Evolutionary conservation across 805 yeast species (phyloP), one percentile per base, ranked within the genome.

Genomic region (Wickerhamomyces sydowiorum): DNA sequence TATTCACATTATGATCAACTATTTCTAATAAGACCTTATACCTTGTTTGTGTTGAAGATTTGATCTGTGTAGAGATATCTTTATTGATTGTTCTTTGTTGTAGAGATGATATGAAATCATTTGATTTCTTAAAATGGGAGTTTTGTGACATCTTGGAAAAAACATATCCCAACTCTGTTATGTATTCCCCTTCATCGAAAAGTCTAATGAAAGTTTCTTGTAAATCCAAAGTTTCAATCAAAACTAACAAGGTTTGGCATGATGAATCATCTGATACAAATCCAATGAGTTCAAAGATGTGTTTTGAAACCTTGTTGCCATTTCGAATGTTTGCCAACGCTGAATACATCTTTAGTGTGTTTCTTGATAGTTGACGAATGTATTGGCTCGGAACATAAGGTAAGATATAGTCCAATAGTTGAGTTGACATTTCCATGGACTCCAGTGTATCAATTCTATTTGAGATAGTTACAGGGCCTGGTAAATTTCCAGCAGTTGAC

Each of bases 1-100:
- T 41, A 24, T 48, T 51, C 25, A 45, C 38, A 41, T 57, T 55
- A 24, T 57, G 59, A 34, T 57, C 60, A 37, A 56, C 45, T 5
- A 50, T 37, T 34, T 57, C 61, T 46, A 57, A 52, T 2, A 50
- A 22, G 5, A 56, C 45, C 40, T 52, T 50, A 39, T 45, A 56
- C 25, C 57, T 42, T 3, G 56, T 52, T 22, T 40, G 33, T 3
- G 31, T 43, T 1, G 58, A 48, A 7, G 44, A 29, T 13, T 45
- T 46, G 18, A 56, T 32, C 1, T 50, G 51, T 20, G 31, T 41
- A 0, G 48, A n/a, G 34, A 52, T 41, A n/a, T 50, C 53, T 8
- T 44, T 40, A 13, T 38, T 37, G 28, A 22, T 4, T 7, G 8
- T 33, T 8, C 10, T 37, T 31, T 28, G 36, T 19, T n/a, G 21